Evolutionary conservation across 2,329 filamentous ascomycete species (phyloP).

Genomic region (Pseudopithomyces maydicus): DNA sequence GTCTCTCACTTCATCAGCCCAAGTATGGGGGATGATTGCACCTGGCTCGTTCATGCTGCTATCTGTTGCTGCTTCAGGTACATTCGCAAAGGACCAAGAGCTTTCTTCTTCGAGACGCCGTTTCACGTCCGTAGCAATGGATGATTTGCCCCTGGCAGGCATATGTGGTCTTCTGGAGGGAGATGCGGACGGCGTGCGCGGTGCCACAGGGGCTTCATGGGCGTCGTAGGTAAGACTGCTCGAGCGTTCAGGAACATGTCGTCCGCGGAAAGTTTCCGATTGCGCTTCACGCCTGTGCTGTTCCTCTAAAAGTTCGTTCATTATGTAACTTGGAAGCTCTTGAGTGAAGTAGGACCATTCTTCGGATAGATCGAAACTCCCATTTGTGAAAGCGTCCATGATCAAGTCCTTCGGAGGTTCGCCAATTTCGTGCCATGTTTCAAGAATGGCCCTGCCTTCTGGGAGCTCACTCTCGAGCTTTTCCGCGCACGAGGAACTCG

Average conservation of each 20-base stretch:
- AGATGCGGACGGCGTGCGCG: constrained; percentile 14
- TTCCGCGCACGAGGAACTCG: constrained; percentile 20
- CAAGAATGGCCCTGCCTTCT: constrained; percentile 9
- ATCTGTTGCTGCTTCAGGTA: constrained; percentile 17
- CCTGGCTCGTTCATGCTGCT: constrained; percentile 6
- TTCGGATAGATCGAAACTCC: not conserved
- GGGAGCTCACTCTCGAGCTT: constrained; percentile 18
- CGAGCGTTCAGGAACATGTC: constrained; percentile 15
- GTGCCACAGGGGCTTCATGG: not conserved
- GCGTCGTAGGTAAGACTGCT: constrained; percentile 18
- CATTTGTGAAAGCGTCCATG: not conserved
- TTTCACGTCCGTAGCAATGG: constrained; percentile 54
- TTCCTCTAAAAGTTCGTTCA: not conserved
- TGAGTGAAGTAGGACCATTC: not conserved
- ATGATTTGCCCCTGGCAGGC: constrained; percentile 52
- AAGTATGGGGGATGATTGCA: constrained; percentile 22
- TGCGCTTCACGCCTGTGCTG: constrained; percentile 7
- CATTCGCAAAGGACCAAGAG: constrained; percentile 38
- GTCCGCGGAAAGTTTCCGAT: constrained; percentile 9
- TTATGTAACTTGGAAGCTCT: not conserved
- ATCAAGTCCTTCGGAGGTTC: constrained; percentile 26
- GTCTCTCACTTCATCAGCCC: constrained; percentile 32
- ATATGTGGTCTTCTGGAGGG: constrained; percentile 49
- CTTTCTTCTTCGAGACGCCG: constrained; percentile 52
- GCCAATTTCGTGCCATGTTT: constrained; percentile 20